Base-by-base conservation (phyloP, 331 rosid genomes). In the Rosa hybrid region DNA sequence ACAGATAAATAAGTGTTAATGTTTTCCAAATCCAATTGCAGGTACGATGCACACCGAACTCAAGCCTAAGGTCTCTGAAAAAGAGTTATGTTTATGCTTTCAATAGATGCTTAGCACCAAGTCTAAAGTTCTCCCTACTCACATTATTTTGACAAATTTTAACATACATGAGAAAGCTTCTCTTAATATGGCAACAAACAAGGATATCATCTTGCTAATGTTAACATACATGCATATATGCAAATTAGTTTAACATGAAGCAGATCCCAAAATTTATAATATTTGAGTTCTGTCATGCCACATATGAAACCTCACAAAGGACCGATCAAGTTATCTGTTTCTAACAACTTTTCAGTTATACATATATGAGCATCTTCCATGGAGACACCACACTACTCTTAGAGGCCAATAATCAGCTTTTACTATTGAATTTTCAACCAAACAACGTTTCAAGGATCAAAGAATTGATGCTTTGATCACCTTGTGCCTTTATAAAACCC, bases 71-170 rank as follows among this genome's bases (percentile, higher is more conserved):
- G 27, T 68, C 1, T 41, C 49, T 18, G 27, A 38, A 39, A 68
- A 18, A 68, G 72, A 27, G 49, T 68, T 17, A 42, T 12, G 51
- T 69, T 69, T 10, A 42, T 69, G 34, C 54, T 69, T 8, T 48
- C 53, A 42, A n/a, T 44, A 69, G 14, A 69, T 42, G 73, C 42
- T 67, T 38, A 34, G 45, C 49, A 73, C 77, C 77, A 12, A 74
- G n/a, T 23, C 25, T 3, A 54, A 38, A 34, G 50, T 30, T 53
- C 8, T 39, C 65, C 13, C 49, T 3, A 2, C 23, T 38, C n/a
- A 14, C 7, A 51, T 17, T 45, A 45, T 8, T 12, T 5, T 34
- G 65, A 53, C 67, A 34, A 53, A 23, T 18, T 74, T 34, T 74
- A 39, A n/a, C 16, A 21, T 18, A 42, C 16, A 60, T 6, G 6